These are phyloP conservation scores for Erigeron canadensis DNA, from an alignment of 129 eudicot genomes.

Conservation along the genomic window DNA sequence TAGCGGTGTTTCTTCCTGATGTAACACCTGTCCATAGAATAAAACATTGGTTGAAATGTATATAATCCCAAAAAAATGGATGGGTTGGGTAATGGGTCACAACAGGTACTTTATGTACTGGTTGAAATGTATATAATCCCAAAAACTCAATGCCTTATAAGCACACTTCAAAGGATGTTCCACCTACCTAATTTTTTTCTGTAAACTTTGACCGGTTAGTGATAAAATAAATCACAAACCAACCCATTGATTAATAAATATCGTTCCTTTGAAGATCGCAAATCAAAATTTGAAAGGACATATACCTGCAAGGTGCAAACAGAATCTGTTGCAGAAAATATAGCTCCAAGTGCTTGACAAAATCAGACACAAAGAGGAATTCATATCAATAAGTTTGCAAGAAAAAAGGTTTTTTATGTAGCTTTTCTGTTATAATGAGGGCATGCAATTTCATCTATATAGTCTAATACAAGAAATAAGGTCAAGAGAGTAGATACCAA, in stretches of 20 bases:
- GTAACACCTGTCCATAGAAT: constrained; percentile 56
- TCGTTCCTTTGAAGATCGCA: constrained; percentile 6
- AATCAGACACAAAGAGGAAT: background rate
- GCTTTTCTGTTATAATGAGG: background rate
- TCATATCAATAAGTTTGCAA: background rate
- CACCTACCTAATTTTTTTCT: background rate
- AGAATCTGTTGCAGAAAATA: constrained; percentile 93
- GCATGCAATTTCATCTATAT: background rate
- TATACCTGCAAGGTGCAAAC: constrained; percentile 89
- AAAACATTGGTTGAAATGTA: constrained; percentile 10
- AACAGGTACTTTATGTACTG: background rate
- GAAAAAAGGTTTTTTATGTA: background rate
- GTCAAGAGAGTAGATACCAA: constrained; percentile 46
- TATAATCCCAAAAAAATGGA: background rate
- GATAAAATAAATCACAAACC: background rate
- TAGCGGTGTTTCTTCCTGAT: constrained; percentile 77
- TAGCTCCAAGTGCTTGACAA: constrained; percentile 82
- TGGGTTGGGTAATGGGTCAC: background rate
- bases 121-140: background rate
- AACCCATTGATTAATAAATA: no score
- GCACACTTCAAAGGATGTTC: background rate
- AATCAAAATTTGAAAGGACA: constrained; percentile 3
- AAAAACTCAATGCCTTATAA: background rate
- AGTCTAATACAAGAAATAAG: background rate
- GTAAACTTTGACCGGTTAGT: background rate